These are phyloP conservation scores for Salvia sclarea DNA, from an alignment of 305 asterid genomes.

Conservation along the genomic window DNA sequence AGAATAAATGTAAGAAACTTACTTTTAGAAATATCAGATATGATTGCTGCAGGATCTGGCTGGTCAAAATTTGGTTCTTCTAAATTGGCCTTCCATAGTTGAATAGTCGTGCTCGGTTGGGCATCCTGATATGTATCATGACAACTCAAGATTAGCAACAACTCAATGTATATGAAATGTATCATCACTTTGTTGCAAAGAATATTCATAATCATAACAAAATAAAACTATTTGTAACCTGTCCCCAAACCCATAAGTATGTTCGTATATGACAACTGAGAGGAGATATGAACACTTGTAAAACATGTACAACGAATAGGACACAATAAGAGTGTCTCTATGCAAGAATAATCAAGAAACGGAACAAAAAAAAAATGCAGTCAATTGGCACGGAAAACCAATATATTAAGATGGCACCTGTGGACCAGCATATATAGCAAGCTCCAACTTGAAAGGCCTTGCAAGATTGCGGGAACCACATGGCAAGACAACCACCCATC, in stretches of 20 bases:
- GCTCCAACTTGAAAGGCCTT: constrained; percentile 90
- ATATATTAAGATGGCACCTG: constrained; percentile 52
- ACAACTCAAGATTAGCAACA: constrained; percentile 6
- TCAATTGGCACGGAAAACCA: not conserved
- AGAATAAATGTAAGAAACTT: constrained; percentile 34
- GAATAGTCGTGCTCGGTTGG: constrained; percentile 69
- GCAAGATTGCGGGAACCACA: constrained; percentile 75
- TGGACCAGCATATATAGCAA: constrained; percentile 66
- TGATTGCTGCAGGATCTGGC: constrained; percentile 70
- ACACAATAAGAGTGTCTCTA: not conserved
- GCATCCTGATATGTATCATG: constrained; percentile 61
- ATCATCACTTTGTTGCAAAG: not conserved
- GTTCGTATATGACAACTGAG: not conserved
- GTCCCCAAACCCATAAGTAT: constrained; percentile 3
- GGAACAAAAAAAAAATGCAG: no score
- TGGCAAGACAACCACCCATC: constrained; percentile 93
- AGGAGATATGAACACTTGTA: not conserved
- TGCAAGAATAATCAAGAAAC: no score
- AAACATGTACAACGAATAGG: not conserved
- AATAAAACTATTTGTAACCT: not conserved
- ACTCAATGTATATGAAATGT: not conserved
- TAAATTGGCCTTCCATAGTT: constrained; percentile 93
- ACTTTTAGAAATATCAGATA: constrained; percentile 66
- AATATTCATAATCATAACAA: not conserved
- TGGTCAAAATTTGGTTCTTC: constrained; percentile 83